phyloP scores from a whole-genome alignment of 2,329 filamentous ascomycete species.

The Cryphonectria carpinicola region DNA sequence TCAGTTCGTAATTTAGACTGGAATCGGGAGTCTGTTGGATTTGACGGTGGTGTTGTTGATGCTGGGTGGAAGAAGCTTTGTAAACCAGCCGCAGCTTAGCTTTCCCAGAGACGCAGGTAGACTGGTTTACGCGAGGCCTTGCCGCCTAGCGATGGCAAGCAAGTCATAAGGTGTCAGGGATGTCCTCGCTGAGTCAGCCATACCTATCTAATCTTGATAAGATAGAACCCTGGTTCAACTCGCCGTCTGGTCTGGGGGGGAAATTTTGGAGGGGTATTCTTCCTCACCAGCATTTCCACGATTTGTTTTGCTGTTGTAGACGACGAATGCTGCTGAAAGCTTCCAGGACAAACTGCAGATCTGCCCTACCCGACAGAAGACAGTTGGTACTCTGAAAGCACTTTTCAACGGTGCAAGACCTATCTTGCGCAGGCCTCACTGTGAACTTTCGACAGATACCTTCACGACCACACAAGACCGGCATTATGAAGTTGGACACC shows the following conservation, averaged over 20 bases:
- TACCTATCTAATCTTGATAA: slow-evolving; percentile 29
- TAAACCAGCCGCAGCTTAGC: slow-evolving; percentile 30
- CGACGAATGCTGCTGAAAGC: not conserved
- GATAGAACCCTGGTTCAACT: slow-evolving; percentile 22
- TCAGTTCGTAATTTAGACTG: too few relatives aligned
- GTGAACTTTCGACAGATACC: not conserved
- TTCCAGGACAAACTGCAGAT: not conserved
- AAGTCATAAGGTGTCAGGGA: slow-evolving; percentile 19
- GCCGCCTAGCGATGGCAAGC: slow-evolving; percentile 38
- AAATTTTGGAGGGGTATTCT: slow-evolving; percentile 26
- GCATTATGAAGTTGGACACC: slow-evolving; percentile 89
- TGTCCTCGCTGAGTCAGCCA: slow-evolving; percentile 12
- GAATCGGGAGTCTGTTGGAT: slow-evolving; percentile 12
- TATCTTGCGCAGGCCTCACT: not conserved
- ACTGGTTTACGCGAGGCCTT: slow-evolving; percentile 41
- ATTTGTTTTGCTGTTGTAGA: not conserved
- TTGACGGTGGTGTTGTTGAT: slow-evolving; percentile 28
- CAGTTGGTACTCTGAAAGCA: not conserved
- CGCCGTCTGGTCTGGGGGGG: not conserved
- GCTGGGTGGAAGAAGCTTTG: slow-evolving; percentile 31
- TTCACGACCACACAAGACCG: not conserved
- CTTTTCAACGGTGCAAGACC: not conserved
- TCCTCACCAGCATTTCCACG: not conserved
- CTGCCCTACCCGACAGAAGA: not conserved
- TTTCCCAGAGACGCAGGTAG: slow-evolving; percentile 12